Percentiles rank a stretch among this genome's conserved stretches.
Conservation (phyloP, 164 flowering plant species). For the Vitis rotundifolia region DNA sequence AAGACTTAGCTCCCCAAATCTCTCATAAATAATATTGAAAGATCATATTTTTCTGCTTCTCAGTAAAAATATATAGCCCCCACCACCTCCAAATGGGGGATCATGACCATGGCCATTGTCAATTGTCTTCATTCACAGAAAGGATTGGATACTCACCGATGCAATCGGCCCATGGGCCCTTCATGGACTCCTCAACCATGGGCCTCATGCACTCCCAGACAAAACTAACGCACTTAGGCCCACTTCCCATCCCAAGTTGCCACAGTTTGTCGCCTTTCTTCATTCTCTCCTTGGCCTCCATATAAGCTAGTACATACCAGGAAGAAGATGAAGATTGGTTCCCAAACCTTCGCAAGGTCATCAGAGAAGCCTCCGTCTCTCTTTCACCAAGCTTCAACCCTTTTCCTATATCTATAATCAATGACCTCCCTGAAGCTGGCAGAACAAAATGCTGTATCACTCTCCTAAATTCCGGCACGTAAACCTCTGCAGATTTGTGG, state of each 20-base stretch:
- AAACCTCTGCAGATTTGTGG: conserved; percentile 25
- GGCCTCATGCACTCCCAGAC: conserved; percentile 55
- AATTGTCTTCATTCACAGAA: neutral
- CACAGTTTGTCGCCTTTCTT: conserved; percentile 66
- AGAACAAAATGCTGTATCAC: conserved; percentile 60
- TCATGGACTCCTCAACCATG: conserved; percentile 37
- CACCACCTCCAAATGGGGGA: neutral
- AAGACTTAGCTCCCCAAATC: too few relatives aligned
- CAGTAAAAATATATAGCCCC: too few relatives aligned
- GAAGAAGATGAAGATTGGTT: conserved; percentile 64
- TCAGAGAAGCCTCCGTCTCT: conserved; percentile 58
- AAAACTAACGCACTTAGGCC: conserved; percentile 51
- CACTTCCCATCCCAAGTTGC: conserved; percentile 70
- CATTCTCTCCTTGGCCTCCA: conserved; percentile 58
- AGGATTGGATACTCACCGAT: conserved; percentile 37
- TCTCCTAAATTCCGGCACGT: conserved; percentile 57
- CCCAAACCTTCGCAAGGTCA: conserved; percentile 70
- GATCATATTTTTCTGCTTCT: too few relatives aligned
- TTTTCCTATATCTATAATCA: conserved; percentile 50
- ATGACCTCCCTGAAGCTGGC: conserved; percentile 50
- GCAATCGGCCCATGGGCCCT: conserved; percentile 58
- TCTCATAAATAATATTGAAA: too few relatives aligned
- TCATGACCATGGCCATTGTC: too few relatives aligned
- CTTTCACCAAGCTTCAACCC: conserved; percentile 44
- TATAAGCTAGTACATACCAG: conserved; percentile 69